Percentiles rank a stretch among this genome's conserved stretches.
Evolutionary conservation across 164 flowering plant species (phyloP).

Genomic region (Magnolia officinalis): DNA sequence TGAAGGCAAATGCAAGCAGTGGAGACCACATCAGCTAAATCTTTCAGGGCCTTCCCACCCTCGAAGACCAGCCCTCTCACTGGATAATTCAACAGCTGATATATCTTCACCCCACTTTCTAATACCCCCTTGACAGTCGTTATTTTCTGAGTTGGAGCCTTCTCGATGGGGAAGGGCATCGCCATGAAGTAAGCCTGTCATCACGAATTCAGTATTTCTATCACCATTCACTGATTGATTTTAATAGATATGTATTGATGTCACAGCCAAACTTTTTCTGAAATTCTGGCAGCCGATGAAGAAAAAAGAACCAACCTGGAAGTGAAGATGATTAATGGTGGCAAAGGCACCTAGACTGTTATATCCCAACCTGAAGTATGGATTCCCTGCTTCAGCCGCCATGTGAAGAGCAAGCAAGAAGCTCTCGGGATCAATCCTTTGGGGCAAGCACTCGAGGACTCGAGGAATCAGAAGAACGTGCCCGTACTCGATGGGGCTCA

Average conservation of each 20-base stretch:
- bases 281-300: not conserved
- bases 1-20: conserved; percentile 66
- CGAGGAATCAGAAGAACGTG: conserved; percentile 84
- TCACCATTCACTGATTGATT: not conserved
- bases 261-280: not conserved
- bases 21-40: conserved; percentile 58
- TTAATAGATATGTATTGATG: not conserved
- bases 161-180: conserved; percentile 71
- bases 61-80: conserved; percentile 72
- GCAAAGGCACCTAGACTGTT: conserved; percentile 98
- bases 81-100: conserved; percentile 59
- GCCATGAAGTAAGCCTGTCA: conserved; percentile 69
- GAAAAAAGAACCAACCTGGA: conserved; percentile 45
- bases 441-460: conserved; percentile 65
- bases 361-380: conserved; percentile 81
- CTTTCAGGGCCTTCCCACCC: conserved; percentile 49
- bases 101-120: conserved; percentile 38
- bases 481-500: conserved; percentile 90
- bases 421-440: conserved; percentile 70
- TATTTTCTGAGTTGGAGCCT: conserved; percentile 41
- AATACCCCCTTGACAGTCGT: conserved; percentile 12
- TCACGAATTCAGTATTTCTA: not conserved
- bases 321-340: conserved; percentile 89
- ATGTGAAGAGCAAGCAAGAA: conserved; percentile 73
- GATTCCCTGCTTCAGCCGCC: conserved; percentile 70